Evolutionary conservation across 2,329 filamentous ascomycete species (phyloP).

Genomic region (Sporothrix protearum): DNA sequence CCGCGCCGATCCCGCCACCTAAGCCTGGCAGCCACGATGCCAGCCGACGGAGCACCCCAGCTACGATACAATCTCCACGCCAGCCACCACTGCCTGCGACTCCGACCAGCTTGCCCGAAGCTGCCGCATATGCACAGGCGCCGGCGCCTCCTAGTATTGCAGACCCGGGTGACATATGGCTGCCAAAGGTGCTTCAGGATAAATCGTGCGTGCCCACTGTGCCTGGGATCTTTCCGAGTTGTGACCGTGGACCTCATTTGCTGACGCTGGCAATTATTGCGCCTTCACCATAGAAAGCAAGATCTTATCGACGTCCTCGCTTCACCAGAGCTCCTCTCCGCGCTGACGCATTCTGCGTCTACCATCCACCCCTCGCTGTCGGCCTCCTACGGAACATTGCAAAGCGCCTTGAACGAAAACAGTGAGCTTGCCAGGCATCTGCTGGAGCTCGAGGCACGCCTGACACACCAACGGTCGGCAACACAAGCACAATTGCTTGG

Average conservation of each 20-base stretch:
- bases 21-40: constrained; percentile 68
- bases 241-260: not conserved
- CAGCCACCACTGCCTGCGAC: constrained; percentile 38
- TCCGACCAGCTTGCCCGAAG: constrained; percentile 31
- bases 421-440: constrained; percentile 64
- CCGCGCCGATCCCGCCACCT: constrained; percentile 66
- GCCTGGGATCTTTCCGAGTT: too few species aligned
- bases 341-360: constrained; percentile 64
- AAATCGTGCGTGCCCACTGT: constrained; percentile 62
- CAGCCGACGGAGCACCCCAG: constrained; percentile 64
- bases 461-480: constrained; percentile 60
- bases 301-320: constrained; percentile 70
- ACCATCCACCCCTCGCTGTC: constrained; percentile 70
- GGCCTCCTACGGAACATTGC: constrained; percentile 62
- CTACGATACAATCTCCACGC: constrained; percentile 45
- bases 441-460: constrained; percentile 54
- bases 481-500: constrained; percentile 79
- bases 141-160: constrained; percentile 41
- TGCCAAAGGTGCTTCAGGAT: constrained; percentile 71
- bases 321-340: constrained; percentile 62
- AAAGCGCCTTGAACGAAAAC: constrained; percentile 66
- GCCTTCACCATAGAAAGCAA: constrained; percentile 58
- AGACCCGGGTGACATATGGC: constrained; percentile 69
- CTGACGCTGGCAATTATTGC: not conserved
- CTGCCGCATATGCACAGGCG: constrained; percentile 29